These are phyloP conservation scores for Buddleja alternifolia DNA, from an alignment of 257 asterid species.

Conservation along the genomic window DNA sequence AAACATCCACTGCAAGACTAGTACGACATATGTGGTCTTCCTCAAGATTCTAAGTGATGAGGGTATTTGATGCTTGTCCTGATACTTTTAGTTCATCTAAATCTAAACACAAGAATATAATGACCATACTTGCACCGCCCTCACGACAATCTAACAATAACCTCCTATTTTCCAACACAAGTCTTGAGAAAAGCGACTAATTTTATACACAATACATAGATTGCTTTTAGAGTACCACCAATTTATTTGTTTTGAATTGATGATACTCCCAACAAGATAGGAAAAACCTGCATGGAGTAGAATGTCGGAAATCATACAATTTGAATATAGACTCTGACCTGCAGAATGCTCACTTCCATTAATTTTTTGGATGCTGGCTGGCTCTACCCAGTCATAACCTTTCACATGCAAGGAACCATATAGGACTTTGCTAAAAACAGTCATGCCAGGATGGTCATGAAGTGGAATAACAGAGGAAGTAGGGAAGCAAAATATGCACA, in stretches of 20 bases:
- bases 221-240: background rate
- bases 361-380: slow-evolving; percentile 57
- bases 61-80: no score
- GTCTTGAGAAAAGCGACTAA: background rate
- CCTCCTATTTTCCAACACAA: slow-evolving; percentile 13
- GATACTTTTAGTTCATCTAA: no score
- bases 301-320: slow-evolving; percentile 13
- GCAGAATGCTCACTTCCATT: slow-evolving; percentile 53
- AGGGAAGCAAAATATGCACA: slow-evolving; percentile 94
- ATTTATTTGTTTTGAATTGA: background rate
- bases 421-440: slow-evolving; percentile 89
- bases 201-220: background rate
- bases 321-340: slow-evolving; percentile 51
- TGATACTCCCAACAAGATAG: background rate
- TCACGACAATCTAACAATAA: background rate
- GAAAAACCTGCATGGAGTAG: slow-evolving; percentile 18
- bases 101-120: no score
- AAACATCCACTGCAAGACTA: no score
- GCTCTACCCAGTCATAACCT: slow-evolving; percentile 97
- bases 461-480: slow-evolving; percentile 95
- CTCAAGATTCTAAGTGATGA: no score
- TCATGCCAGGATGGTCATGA: slow-evolving; percentile 97
- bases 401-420: slow-evolving; percentile 96
- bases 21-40: no score
- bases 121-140: background rate